Evolutionary conservation across 345 rosid genomes (phyloP), one percentile per base, ranked within the genome.

Genomic region (Abelmoschus esculentus): DNA sequence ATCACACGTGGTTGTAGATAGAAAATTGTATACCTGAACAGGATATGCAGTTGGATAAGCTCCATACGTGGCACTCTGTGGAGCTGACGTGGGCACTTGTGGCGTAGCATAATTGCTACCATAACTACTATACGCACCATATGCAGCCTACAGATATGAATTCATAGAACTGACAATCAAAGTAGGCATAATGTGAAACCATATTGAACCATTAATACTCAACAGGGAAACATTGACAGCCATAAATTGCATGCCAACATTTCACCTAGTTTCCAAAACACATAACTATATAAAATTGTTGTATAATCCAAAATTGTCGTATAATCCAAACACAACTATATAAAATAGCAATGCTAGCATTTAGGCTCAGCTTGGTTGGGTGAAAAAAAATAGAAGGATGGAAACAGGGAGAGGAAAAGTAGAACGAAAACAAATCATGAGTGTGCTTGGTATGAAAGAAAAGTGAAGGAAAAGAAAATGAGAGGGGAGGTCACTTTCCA

Each of bases 1-100:
- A 36, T 36, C 36, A 36, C 8, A 36, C 6, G 40, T 36, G 40
- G 40, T 36, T 36, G 40, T 36, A 36, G 40, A 36, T 36, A 36
- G 40, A 36, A 36, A 36, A 6, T 6, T 36, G 40, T 36, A 36
- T 78, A 90, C 99, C 97, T 92, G 99, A 58, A 76, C 26, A 67
- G 96, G 86, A 83, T 88, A 90, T 3, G 89, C 77, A 10, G 87
- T 66, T 61, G 96, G 96, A 82, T 92, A 96, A 74, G 91, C 85
- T 42, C 86, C 90, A 81, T 92, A 96, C 3, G 86, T 78, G 67
- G 88, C 82, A 59, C 76, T 76, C 70, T 81, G 99, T 52, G 97
- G 88, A 61, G 73, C 90, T 0, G 98, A 78, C 10, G 95, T 50
- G n/a, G 95, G 85, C 60, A 74, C 83, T 67, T 89, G 98, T 12